Base-by-base conservation (phyloP, 768 basidiomycete species). In the Cubamyces sp. region DNA sequence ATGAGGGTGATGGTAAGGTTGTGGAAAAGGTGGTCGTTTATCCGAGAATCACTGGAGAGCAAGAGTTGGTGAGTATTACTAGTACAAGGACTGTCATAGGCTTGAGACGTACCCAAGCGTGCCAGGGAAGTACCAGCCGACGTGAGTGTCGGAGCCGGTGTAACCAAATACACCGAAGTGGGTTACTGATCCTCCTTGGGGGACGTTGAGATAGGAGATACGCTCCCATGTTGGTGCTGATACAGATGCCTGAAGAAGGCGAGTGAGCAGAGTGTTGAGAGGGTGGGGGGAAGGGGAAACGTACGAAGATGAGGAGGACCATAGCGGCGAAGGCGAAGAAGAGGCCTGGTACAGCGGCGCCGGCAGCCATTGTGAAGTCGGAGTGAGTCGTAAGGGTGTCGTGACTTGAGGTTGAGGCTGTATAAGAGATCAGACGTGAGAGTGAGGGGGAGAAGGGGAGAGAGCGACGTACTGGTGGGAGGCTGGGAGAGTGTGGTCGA, bases 121-220 rank as follows among this genome's bases (percentile, higher is more conserved):
- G 5, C 70, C 40, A 3, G 74, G 70, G 68, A 86, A 81, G 54
- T 73, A 65, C 61, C 91, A 94, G 18, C 92, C 92, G 56, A 94
- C 74, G 19, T 72, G 68, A 3, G 74, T 70, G 19, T 69, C 49
- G 18, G 82, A 83, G 18, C 87, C 88, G 15, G 89, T 90, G 74
- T 79, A 86, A 3, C 92, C 92, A 70, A 92, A 91, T n/a, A 88
- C 83, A 67, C 92, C 92, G 68, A 87, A 93, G 62, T 80, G 80
- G 59, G 76, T 77, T 67, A 75, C 61, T 15, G 53, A n/a, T 23
- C 72, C 71, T 5, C 75, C 78, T 12, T 71, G 64, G 8, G 75
- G 76, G 23, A 84, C 84, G 54, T 84, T 75, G 43, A 94, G 80
- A 78, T 91, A 92, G 19, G 82, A 87, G 47, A 94, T 78, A 23